Base-by-base conservation (phyloP, 2,329 filamentous ascomycete species). In the Penicillium sp. region DNA sequence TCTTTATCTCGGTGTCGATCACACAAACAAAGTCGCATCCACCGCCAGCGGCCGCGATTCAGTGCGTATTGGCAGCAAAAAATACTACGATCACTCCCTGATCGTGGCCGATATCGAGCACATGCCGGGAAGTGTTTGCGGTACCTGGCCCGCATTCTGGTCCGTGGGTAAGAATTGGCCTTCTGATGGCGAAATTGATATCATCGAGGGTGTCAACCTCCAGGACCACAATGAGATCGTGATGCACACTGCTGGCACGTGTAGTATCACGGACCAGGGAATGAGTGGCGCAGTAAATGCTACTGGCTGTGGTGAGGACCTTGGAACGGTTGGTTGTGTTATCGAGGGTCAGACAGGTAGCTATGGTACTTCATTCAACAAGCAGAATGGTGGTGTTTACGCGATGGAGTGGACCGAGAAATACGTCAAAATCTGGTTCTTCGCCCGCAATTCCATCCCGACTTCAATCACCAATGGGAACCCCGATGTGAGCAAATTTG, bases 341-440 rank as follows among this genome's bases (percentile, higher is more conserved):
- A 71, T 77, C 15, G 44, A 69, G 33, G 74, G 75, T 24, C 62
- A 72, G 16, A 58, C 66, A 29, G 68, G 72, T 23, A 70, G 66
- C 47, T 85, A 78, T 51, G 84, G 84, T 33, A 67, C 69, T 4
- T 75, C 69, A 0, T 81, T 87, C 70, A 87, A 82, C 58, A 56
- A 64, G 3, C 61, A 70, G 15, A 73, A 73, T 1, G 79, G 80
- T 43, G 79, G 78, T 45, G 65, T 81, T 1, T 76, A 79, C 58
- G 79, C 77, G 1, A 71, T 79, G 60, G 75, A 81, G 56, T 72
- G 79, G 68, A 76, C 77, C 4, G 56, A 62, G 5, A 65, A 73
- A 2, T 72, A 66, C 9, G 76, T 83, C 60, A 73, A 75, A 49
- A 76, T 81, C 54, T 83, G 79, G 79, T 78, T 76, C 62, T 82